Evolutionary conservation across 371 early-diverging fungal genomes (phyloP), one percentile per base, ranked within the genome.

Genomic region (Mucor mucedo): DNA sequence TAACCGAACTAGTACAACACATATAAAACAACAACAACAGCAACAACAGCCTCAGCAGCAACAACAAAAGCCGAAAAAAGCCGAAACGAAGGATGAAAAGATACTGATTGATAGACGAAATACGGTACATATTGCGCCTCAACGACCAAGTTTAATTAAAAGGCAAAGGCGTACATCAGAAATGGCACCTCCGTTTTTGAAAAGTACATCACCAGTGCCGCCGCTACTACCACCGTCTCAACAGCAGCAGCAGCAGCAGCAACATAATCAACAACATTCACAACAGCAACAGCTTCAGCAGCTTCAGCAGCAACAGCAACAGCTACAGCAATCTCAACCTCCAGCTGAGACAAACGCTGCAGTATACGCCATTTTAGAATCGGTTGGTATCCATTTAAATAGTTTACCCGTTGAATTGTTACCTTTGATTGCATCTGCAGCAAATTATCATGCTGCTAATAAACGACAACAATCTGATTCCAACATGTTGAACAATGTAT

Each of bases 1-100:
- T 42, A 91, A 91, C 72, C 85, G 92, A 38, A 70, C 61, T 38
- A 52, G 57, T 53, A 35, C 49, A 5, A 54, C 10, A 13, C 42
- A 9, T 13, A n/a, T 21, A 38, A 38, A n/a, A 13, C 48, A 56
- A 14, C 27, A 32, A 5, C 52, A 33, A 27, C 27, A 35, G 16
- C 21, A 60, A 44, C 39, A 53, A 21, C 48, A 33, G 21, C 21
- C 21, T 21, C 52, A 33, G 13, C 27, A 35, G 16, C 21, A 60
- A 44, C 39, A 53, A 21, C 48, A 33, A 47, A n/a, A 47, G 29
- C 42, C 5, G 6, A 45, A 39, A 47, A 11, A 14, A 38, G 28
- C 39, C 38, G 48, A 52, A 14, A 16, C 55, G 47, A 39, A 27
- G 47, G 30, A 29, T 54, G n/a, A 54, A 21, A 33, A 54, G 47